Percentiles rank a stretch among this genome's conserved stretches.
Conservation (phyloP, 2,329 filamentous ascomycete species). For the Colletotrichum cuscutae region DNA sequence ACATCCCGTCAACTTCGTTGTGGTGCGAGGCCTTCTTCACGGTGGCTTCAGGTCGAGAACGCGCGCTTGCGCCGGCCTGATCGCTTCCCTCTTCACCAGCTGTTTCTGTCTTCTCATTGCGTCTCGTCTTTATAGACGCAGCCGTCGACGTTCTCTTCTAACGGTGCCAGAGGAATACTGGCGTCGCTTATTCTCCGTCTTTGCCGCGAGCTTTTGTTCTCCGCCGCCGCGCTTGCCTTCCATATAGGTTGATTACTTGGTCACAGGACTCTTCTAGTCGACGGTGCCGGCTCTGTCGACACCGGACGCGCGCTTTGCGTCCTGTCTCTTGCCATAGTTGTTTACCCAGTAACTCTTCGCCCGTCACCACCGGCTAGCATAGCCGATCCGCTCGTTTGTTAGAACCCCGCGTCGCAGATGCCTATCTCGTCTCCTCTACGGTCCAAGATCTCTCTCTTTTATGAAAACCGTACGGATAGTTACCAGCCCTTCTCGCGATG, state of each 20-base stretch:
- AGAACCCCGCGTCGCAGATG: constrained; percentile 31
- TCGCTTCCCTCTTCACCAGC: constrained; percentile 11
- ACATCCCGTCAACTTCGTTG: constrained; percentile 27
- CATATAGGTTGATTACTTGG: not conserved
- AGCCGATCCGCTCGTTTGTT: constrained; percentile 25
- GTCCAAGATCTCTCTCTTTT: not conserved
- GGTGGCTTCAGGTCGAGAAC: constrained; percentile 26
- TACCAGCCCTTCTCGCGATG: constrained; percentile 33
- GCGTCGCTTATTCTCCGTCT: constrained; percentile 11
- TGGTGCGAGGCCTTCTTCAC: constrained; percentile 19
- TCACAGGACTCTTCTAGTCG: constrained; percentile 1
- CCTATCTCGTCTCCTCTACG: not conserved
- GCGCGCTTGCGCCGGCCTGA: constrained; percentile 32
- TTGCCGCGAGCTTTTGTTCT: constrained; percentile 13
- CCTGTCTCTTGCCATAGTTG: not conserved
- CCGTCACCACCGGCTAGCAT: not conserved
- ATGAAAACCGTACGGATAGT: constrained; percentile 2
- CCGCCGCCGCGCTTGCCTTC: constrained; percentile 15
- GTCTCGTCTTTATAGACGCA: not conserved
- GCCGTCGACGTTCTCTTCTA: not conserved
- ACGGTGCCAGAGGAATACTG: not conserved
- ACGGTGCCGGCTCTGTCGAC: constrained; percentile 17
- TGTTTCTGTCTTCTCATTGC: not conserved
- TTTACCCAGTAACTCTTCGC: constrained; percentile 17
- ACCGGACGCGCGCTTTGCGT: constrained; percentile 9